These are phyloP conservation scores for Penicillium olsonii DNA, from an alignment of 2,329 filamentous ascomycete genomes.

Conservation along the genomic window DNA sequence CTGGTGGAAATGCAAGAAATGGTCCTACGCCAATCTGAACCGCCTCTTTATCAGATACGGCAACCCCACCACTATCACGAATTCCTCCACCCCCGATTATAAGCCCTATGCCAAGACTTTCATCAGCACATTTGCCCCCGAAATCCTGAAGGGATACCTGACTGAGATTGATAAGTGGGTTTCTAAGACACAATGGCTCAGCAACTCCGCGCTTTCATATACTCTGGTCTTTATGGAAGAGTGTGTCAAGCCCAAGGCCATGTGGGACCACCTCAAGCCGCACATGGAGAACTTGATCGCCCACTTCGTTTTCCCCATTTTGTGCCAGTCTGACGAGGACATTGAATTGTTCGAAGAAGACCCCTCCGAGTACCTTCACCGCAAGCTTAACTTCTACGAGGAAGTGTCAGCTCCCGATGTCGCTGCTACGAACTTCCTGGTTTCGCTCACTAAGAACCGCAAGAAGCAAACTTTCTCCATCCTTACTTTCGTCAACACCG, in stretches of 20 bases:
- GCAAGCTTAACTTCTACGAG: constrained; percentile 97
- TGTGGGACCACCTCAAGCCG: constrained; percentile 91
- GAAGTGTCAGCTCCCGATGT: constrained; percentile 94
- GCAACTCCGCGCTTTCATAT: constrained; percentile 89
- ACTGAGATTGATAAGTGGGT: constrained; percentile 98
- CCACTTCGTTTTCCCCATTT: constrained; percentile 91
- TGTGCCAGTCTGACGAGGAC: constrained; percentile 90
- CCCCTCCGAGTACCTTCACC: constrained; percentile 93
- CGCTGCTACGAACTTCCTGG: constrained; percentile 92
- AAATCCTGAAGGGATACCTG: constrained; percentile 94
- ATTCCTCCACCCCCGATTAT: constrained; percentile 74
- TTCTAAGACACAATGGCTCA: constrained; percentile 89
- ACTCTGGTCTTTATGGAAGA: constrained; percentile 95
- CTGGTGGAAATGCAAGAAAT: constrained; percentile 99
- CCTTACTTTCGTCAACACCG: constrained; percentile 88
- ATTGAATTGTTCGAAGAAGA: constrained; percentile 92
- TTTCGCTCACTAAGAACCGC: constrained; percentile 88
- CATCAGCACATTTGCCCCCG: constrained; percentile 85
- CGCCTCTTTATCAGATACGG: constrained; percentile 95
- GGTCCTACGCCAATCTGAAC: constrained; percentile 98
- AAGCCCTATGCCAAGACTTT: constrained; percentile 86
- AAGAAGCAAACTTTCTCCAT: constrained; percentile 96
- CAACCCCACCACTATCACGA: constrained; percentile 74
- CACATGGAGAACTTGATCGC: constrained; percentile 92
- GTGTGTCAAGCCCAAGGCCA: constrained; percentile 94